Conservation (phyloP, 2,329 filamentous ascomycete species). For the Zymoseptoria ardabiliae region DNA sequence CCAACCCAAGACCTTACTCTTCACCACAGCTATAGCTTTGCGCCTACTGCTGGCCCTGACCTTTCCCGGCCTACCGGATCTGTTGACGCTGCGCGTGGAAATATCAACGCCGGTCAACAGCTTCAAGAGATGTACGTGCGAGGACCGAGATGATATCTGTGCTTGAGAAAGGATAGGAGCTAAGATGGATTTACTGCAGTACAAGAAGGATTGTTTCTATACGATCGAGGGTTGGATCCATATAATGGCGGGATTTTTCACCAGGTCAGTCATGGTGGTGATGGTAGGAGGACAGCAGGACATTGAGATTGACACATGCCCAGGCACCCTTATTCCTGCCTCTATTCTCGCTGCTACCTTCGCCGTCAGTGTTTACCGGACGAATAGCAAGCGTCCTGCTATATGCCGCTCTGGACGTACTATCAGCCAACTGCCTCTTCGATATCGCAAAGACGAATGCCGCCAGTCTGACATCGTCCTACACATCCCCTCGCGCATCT, state of each 20-base stretch:
- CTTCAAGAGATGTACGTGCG: slow-evolving; percentile 81
- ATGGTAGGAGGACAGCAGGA: background rate
- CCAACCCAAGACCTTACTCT: slow-evolving; percentile 55
- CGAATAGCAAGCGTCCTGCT: slow-evolving; percentile 61
- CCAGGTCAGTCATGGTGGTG: slow-evolving; percentile 41
- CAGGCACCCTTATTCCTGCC: slow-evolving; percentile 85
- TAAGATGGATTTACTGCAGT: slow-evolving; percentile 47
- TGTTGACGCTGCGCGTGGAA: slow-evolving; percentile 86
- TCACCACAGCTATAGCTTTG: slow-evolving; percentile 66
- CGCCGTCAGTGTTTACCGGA: slow-evolving; percentile 47
- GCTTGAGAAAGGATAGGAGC: slow-evolving; percentile 16
- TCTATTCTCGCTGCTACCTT: slow-evolving; percentile 81
- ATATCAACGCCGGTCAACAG: slow-evolving; percentile 94
- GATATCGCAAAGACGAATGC: slow-evolving; percentile 76
- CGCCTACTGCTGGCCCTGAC: slow-evolving; percentile 71
- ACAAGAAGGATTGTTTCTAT: slow-evolving; percentile 93
- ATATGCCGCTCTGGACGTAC: slow-evolving; percentile 72
- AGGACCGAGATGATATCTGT: background rate
- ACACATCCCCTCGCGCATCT: slow-evolving; percentile 68
- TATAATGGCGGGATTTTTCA: slow-evolving; percentile 87
- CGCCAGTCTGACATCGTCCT: slow-evolving; percentile 64
- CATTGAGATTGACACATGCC: background rate
- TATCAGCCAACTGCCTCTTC: slow-evolving; percentile 68
- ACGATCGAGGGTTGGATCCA: slow-evolving; percentile 90
- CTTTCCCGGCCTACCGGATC: slow-evolving; percentile 75